These are phyloP conservation scores for Ogataea zsoltii DNA, from an alignment of 805 yeast genomes.

Conservation along the genomic window DNA sequence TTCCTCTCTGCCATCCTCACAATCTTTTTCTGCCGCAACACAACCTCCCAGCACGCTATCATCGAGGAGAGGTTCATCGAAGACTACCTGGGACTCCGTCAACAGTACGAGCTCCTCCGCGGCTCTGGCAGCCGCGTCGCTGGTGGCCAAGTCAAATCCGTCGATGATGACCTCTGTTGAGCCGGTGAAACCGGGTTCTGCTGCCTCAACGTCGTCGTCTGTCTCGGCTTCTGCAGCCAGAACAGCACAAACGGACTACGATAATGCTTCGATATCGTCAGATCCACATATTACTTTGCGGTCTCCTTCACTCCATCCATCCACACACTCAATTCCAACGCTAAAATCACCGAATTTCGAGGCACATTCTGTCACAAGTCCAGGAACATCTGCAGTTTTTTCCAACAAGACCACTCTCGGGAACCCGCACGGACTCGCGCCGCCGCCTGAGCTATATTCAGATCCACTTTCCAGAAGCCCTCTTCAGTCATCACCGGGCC, in stretches of 20 bases:
- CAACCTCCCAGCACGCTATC: too few species aligned
- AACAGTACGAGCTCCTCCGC: conserved; percentile 32
- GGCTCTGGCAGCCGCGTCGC: conserved; percentile 38
- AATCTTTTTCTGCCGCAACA: too few species aligned
- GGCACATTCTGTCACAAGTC: background rate
- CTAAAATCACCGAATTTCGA: conserved; percentile 14
- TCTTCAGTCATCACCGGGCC: conserved; percentile 10
- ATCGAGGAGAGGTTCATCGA: conserved; percentile 1
- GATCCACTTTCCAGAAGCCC: conserved; percentile 16
- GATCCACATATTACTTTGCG: background rate
- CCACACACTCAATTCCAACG: conserved; percentile 12
- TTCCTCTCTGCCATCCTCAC: background rate
- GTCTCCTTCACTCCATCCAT: background rate
- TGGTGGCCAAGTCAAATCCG: conserved; percentile 36
- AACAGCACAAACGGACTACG: background rate
- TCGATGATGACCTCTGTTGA: conserved; percentile 25
- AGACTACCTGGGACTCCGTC: conserved; percentile 31
- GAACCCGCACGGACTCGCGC: conserved; percentile 2
- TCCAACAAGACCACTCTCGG: background rate
- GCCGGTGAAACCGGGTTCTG: background rate
- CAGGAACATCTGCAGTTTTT: background rate
- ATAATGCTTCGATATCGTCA: background rate
- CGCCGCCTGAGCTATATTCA: conserved; percentile 11
- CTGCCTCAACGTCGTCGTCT: background rate
- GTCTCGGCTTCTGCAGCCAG: background rate